phyloP scores from a whole-genome alignment of 2,329 filamentous ascomycete species.

The Diaporthe vexans region DNA sequence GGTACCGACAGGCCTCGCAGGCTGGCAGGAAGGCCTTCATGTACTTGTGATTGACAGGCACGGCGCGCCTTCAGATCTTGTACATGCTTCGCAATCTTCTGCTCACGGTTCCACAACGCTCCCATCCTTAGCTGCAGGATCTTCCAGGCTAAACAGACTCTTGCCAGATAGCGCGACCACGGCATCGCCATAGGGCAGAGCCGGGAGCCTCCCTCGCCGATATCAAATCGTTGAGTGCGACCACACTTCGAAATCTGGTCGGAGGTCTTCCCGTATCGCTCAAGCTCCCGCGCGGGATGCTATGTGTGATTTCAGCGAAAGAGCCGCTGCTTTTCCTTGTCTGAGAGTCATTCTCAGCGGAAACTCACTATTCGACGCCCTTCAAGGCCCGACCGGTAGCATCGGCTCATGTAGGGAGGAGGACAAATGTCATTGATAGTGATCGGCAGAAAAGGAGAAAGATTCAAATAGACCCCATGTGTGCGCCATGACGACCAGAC shows the following conservation, averaged over 20 bases:
- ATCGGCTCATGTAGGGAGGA: constrained; percentile 22
- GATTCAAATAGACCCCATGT: constrained; percentile 32
- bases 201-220: constrained; percentile 8
- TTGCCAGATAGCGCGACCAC: constrained; percentile 18
- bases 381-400: constrained; percentile 9
- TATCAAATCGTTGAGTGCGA: constrained; percentile 32
- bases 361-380: constrained; percentile 24
- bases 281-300: not conserved
- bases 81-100: not conserved
- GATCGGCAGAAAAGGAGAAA: constrained; percentile 32
- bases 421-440: constrained; percentile 24
- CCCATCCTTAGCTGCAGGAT: constrained; percentile 2
- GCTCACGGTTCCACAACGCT: constrained; percentile 7
- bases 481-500: constrained; percentile 20
- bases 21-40: not conserved
- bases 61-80: constrained; percentile 5
- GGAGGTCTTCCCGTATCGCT: not conserved
- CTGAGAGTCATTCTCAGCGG: constrained; percentile 20
- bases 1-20: not conserved
- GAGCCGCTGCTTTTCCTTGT: constrained; percentile 24
- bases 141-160: constrained; percentile 8
- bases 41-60: constrained; percentile 14
- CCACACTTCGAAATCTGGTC: constrained; percentile 8
- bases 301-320: constrained; percentile 20
- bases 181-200: constrained; percentile 24